Evolutionary conservation across 106 monocot species (phyloP), one percentile per base, ranked within the genome.

Genomic region (Alisma plantagoaquatica): DNA sequence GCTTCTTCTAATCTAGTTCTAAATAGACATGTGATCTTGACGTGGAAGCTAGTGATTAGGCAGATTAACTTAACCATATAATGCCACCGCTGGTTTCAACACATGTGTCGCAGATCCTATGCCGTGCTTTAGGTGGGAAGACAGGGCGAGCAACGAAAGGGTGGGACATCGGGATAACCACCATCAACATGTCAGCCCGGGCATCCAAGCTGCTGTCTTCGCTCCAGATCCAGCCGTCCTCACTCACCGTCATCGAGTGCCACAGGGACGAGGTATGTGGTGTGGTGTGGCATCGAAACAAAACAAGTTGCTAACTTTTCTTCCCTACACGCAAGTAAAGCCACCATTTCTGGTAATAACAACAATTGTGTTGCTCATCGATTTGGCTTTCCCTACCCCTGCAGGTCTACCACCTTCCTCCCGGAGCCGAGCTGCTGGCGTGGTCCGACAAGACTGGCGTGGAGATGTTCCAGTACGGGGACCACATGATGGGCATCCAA

Each of bases 101-200:
- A n/a, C n/a, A 7, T 4, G 10, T 22, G 1, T 28, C 1, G 18
- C 56, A 93, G 93, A 73, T 93, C 14, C 38, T 93, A 43, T 46
- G 87, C 52, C 57, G 93, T 22, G 93, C 87, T 15, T 43, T 93
- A 56, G 93, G 93, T 18, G 93, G 93, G 10, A 87, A 75, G 53
- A 83, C 72, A 1, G 87, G 87, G 11, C 54, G 83, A 26, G 70
- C 83, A 3, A 47, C 8, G 4, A 77, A 67, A 16, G 93, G 80
- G 17, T 93, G 93, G 93, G 87, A 94, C 41, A 57, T 87, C 24
- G 87, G 93, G 3, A 64, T 87, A 16, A 84, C 72, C 10, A 69
- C 76, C 49, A 41, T 93, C 54, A 73, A 84, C 60, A 69, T 80
- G n/a, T 65, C 73, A 4, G 41, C 31, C 20, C 38, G 64, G 8